Evolutionary conservation across 2,329 filamentous ascomycete genomes (phyloP).

Genomic region (Penicillium sp.): DNA sequence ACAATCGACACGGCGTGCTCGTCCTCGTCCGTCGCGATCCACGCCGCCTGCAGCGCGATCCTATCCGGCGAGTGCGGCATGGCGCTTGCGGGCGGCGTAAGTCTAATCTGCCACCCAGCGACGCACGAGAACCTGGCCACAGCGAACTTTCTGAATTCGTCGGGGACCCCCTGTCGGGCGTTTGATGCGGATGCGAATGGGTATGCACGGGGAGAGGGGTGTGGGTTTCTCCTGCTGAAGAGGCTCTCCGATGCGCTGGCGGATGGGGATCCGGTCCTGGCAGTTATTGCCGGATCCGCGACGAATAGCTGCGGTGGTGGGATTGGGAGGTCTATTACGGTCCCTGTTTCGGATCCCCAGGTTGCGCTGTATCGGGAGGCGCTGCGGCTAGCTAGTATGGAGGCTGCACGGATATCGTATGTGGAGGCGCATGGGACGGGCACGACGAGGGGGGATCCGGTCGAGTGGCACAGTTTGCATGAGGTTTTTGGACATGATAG

Average conservation of each 20-base stretch:
- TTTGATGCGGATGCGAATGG: slow-evolving; percentile 13
- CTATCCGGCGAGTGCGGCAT: not conserved
- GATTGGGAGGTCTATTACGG: too few relatives aligned
- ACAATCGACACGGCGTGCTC: too few relatives aligned
- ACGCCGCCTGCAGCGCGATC: not conserved
- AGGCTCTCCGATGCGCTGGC: slow-evolving; percentile 51
- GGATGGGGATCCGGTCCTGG: slow-evolving; percentile 34
- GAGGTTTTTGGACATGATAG: slow-evolving; percentile 30
- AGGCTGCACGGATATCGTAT: slow-evolving; percentile 42
- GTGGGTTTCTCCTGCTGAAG: not conserved
- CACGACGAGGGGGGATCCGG: too few relatives aligned
- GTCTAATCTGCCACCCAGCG: too few relatives aligned
- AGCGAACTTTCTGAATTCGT: not conserved
- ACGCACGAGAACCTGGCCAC: not conserved
- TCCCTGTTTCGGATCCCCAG: too few relatives aligned
- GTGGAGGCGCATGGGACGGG: slow-evolving; percentile 5
- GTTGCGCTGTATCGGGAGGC: too few relatives aligned
- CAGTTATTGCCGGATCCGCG: not conserved
- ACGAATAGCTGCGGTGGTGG: slow-evolving; percentile 34
- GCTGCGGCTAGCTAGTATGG: too few relatives aligned
- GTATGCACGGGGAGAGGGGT: slow-evolving; percentile 2
- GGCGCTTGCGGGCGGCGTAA: not conserved
- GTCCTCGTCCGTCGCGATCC: too few relatives aligned
- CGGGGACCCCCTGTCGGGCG: not conserved
- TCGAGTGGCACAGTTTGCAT: slow-evolving; percentile 1